These are phyloP conservation scores for Lepidium africanum DNA, from an alignment of 345 rosid genomes.

Conservation along the genomic window DNA sequence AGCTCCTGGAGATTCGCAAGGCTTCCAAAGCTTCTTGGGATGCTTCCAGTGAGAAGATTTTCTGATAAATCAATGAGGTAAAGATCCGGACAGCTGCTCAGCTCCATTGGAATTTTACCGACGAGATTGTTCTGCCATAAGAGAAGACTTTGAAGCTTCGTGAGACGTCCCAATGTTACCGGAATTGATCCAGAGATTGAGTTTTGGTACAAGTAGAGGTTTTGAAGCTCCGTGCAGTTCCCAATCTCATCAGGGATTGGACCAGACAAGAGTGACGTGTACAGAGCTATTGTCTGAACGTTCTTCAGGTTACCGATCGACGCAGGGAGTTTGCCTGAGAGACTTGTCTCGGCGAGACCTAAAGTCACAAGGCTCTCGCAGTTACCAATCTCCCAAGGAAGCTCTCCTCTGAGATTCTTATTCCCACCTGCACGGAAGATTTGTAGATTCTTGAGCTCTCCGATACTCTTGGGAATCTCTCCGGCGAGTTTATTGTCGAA, in stretches of 20 bases:
- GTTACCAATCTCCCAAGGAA: slow-evolving; percentile 84
- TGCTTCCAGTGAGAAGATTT: slow-evolving; percentile 68
- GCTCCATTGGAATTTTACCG: slow-evolving; percentile 64
- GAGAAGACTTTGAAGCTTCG: slow-evolving; percentile 70
- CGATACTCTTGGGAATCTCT: slow-evolving; percentile 61
- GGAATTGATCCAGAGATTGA: slow-evolving; percentile 81
- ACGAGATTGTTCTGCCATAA: slow-evolving; percentile 93
- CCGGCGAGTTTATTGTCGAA: slow-evolving; percentile 78
- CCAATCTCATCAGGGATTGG: slow-evolving; percentile 76
- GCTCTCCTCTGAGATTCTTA: slow-evolving; percentile 75
- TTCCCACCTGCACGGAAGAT: slow-evolving; percentile 85
- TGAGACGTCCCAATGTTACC: slow-evolving; percentile 49
- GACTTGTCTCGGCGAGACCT: slow-evolving; percentile 92
- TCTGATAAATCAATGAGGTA: slow-evolving; percentile 64
- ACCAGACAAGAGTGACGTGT: slow-evolving; percentile 70
- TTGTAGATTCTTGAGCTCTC: slow-evolving; percentile 48
- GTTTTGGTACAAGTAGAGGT: slow-evolving; percentile 81
- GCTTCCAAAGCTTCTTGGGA: slow-evolving; percentile 70
- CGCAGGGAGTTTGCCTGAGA: slow-evolving; percentile 73
- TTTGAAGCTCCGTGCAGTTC: slow-evolving; percentile 76
- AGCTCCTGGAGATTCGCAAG: slow-evolving; percentile 76
- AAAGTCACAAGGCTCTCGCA: slow-evolving; percentile 68
- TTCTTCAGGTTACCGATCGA: slow-evolving; percentile 64
- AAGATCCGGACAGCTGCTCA: slow-evolving; percentile 63
- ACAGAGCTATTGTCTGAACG: slow-evolving; percentile 71